A percentile compares a stretch with the other conserved stretches of the same genome.
Conservation (phyloP, 345 rosid species). For the Lagerstroemia speciosa region DNA sequence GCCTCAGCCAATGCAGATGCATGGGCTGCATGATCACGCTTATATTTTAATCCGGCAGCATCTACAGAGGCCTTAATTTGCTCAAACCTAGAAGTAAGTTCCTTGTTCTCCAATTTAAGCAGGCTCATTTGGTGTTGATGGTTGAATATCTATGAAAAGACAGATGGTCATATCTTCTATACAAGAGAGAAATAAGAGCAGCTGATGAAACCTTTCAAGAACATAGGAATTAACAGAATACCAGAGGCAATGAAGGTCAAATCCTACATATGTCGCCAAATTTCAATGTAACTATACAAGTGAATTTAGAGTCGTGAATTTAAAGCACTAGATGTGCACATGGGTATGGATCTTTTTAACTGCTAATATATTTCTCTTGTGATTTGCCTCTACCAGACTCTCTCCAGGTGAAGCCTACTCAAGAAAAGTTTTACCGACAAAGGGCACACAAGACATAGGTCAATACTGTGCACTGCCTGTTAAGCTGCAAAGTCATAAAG, state of each 20-base stretch:
- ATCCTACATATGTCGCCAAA: background rate
- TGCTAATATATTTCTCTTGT: no score
- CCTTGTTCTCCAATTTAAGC: conserved; percentile 66
- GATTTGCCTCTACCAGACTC: background rate
- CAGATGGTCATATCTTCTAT: background rate
- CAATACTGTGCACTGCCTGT: background rate
- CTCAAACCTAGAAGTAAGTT: conserved; percentile 48
- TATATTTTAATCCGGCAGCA: conserved; percentile 47
- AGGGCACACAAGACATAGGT: no score
- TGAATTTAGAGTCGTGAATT: background rate
- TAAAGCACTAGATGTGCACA: background rate
- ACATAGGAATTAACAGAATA: background rate
- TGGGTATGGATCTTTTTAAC: background rate
- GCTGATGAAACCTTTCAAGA: background rate
- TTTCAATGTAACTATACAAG: no score
- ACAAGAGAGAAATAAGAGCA: background rate
- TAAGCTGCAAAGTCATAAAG: background rate
- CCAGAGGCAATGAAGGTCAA: background rate
- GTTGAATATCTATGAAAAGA: conserved; percentile 56
- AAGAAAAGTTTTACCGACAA: background rate
- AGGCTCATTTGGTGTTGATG: conserved; percentile 96
- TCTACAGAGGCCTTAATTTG: conserved; percentile 61
- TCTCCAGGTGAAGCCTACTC: background rate
- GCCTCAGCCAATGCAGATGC: conserved; percentile 62
- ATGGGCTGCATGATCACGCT: conserved; percentile 58